Percentiles rank a stretch among this genome's conserved stretches.
Evolutionary conservation across 768 basidiomycete genomes (phyloP).

Genomic region (Lactarius quietus): DNA sequence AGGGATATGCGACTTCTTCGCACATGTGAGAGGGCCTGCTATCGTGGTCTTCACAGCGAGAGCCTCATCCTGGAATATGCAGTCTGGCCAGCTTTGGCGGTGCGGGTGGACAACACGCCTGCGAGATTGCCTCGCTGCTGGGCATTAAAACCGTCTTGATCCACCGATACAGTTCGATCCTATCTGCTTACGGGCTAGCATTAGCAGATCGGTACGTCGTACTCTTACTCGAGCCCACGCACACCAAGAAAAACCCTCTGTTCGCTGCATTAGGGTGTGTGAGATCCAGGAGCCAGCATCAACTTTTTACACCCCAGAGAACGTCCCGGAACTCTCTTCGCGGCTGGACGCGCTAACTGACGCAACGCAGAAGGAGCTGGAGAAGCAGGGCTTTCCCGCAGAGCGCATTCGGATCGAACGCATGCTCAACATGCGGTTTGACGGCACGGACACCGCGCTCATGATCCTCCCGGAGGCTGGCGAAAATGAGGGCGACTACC

Average conservation of each 20-base stretch:
- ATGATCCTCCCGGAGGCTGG: conserved; percentile 68
- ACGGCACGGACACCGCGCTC: conserved; percentile 88
- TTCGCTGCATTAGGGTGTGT: conserved; percentile 50
- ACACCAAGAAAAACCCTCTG: not conserved
- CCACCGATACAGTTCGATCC: conserved; percentile 87
- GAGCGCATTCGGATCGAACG: conserved; percentile 71
- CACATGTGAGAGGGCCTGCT: conserved; percentile 49
- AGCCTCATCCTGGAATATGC: conserved; percentile 14
- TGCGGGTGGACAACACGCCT: conserved; percentile 89
- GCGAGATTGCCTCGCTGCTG: conserved; percentile 82
- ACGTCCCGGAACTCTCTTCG: conserved; percentile 48
- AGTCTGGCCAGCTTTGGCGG: conserved; percentile 88
- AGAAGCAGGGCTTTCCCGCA: conserved; percentile 75
- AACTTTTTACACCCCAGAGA: conserved; percentile 63
- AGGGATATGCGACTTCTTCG: conserved; percentile 76
- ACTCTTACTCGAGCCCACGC: not conserved
- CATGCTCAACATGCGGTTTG: conserved; percentile 90
- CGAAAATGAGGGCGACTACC: conserved; percentile 72
- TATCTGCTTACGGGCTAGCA: conserved; percentile 93
- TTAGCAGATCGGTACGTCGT: conserved; percentile 65
- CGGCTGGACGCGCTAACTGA: conserved; percentile 68
- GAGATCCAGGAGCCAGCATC: conserved; percentile 91
- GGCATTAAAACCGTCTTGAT: conserved; percentile 88
- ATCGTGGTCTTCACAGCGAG: conserved; percentile 6
- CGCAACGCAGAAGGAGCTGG: conserved; percentile 63